phyloP scores from a whole-genome alignment of 352 stramenopile species.

The Pythium oligandrum region DNA sequence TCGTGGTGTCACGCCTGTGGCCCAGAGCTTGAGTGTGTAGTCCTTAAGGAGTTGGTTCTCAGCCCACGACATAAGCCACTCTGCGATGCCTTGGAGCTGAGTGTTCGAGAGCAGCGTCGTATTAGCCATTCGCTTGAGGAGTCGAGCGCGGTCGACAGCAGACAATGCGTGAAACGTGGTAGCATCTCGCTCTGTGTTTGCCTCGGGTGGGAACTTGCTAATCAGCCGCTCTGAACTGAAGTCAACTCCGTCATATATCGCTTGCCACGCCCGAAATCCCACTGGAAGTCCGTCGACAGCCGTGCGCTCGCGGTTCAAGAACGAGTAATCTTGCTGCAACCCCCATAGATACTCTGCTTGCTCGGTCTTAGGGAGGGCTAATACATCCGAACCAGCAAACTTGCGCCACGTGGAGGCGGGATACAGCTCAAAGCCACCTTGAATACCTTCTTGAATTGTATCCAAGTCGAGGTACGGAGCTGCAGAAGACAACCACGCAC shows the following conservation, averaged over 20 bases:
- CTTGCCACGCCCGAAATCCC: constrained; percentile 53
- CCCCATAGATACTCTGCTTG: constrained; percentile 46
- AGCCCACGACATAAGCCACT: constrained; percentile 49
- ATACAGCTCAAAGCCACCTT: constrained; percentile 56
- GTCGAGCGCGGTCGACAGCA: constrained; percentile 11
- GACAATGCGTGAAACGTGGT: constrained; percentile 21
- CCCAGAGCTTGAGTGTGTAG: constrained; percentile 46
- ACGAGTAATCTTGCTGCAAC: constrained; percentile 32
- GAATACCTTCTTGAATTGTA: constrained; percentile 17
- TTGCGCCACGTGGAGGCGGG: constrained; percentile 23
- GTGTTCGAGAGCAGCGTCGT: constrained; percentile 27
- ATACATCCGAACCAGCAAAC: constrained; percentile 2
- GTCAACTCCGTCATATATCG: constrained; percentile 51
- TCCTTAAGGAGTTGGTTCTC: constrained; percentile 32
- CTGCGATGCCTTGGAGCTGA: constrained; percentile 38
- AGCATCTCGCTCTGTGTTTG: constrained; percentile 10
- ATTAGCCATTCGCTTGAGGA: constrained; percentile 25
- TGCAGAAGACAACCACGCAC: constrained; percentile 34
- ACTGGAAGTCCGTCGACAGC: constrained; percentile 24
- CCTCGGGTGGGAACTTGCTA: constrained; percentile 28
- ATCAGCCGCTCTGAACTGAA: constrained; percentile 45
- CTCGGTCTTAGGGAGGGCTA: constrained; percentile 24
- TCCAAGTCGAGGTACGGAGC: constrained; percentile 41
- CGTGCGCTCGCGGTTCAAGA: constrained; percentile 19
- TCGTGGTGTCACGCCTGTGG: constrained; percentile 35